Percentiles rank a stretch among this genome's conserved stretches.
phyloP scores from a whole-genome alignment of 805 yeast species.

The Sungouiozyma intestinalis region DNA sequence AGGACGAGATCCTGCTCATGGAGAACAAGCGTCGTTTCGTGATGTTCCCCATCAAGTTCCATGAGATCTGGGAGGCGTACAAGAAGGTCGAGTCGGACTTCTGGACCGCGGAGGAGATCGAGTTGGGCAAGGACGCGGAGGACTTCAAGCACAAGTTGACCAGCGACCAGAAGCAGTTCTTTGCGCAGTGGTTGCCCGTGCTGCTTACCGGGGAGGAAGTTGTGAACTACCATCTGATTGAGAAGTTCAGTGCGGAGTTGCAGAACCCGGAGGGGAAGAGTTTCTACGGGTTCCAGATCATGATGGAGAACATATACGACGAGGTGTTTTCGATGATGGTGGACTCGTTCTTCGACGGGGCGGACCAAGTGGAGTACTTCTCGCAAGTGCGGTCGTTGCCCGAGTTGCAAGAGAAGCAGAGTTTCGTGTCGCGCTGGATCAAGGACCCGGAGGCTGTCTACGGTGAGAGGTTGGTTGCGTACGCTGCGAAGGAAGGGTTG shows the following conservation, averaged over 20 bases:
- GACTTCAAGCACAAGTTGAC: constrained; percentile 65
- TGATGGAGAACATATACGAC: constrained; percentile 98
- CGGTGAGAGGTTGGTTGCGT: constrained; percentile 92
- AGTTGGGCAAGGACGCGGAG: constrained; percentile 73
- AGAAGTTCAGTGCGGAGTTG: constrained; percentile 92
- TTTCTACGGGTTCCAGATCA: constrained; percentile 97
- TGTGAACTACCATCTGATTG: constrained; percentile 92
- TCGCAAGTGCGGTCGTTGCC: constrained; percentile 90
- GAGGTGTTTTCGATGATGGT: constrained; percentile 91
- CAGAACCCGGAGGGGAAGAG: constrained; percentile 96
- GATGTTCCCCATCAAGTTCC: constrained; percentile 90
- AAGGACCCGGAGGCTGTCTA: constrained; percentile 73
- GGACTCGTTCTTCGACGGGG: constrained; percentile 90
- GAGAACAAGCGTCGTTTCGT: constrained; percentile 90
- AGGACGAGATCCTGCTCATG: constrained; percentile 74
- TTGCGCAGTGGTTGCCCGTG: constrained; percentile 88
- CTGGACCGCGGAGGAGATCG: constrained; percentile 99
- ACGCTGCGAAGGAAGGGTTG: constrained; percentile 97
- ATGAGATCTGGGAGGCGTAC: constrained; percentile 97
- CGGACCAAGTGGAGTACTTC: constrained; percentile 77
- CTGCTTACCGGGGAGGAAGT: constrained; percentile 97
- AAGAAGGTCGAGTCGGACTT: constrained; percentile 97
- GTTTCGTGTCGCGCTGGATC: constrained; percentile 97
- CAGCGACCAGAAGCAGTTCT: constrained; percentile 82
- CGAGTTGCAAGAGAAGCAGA: constrained; percentile 87